phyloP scores from a whole-genome alignment of 225 moss, liverwort and hornwort genomes.

The Pseudoscleropodium purum region DNA sequence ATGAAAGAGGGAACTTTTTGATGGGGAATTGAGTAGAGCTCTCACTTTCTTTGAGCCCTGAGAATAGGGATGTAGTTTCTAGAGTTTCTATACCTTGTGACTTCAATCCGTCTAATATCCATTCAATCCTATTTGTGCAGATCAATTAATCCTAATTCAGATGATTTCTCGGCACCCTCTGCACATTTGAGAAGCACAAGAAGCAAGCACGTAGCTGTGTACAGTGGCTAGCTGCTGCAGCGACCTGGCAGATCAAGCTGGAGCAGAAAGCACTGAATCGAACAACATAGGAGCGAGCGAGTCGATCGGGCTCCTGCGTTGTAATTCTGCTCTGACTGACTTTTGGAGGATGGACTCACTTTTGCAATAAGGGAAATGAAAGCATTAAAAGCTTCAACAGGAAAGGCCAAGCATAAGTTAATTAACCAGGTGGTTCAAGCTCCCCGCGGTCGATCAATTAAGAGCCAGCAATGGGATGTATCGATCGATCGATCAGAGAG shows the following conservation, averaged over 20 bases:
- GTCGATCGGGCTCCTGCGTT: background rate
- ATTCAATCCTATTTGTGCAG: background rate
- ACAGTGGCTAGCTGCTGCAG: slow-evolving; percentile 9
- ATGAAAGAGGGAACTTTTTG: background rate
- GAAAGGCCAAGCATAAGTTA: background rate
- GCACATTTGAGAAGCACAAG: background rate
- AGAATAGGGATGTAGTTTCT: background rate
- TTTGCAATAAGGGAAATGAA: slow-evolving; percentile 18
- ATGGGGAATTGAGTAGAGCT: background rate
- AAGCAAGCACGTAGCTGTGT: background rate
- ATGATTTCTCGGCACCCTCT: background rate
- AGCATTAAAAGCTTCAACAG: background rate
- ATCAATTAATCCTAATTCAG: background rate
- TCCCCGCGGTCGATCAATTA: background rate
- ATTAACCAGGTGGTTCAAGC: background rate
- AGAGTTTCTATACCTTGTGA: background rate
- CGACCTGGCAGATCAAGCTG: slow-evolving; percentile 11
- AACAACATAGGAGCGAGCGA: background rate
- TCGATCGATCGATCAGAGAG: background rate
- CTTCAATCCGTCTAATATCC: background rate
- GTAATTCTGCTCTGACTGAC: background rate
- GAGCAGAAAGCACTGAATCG: background rate
- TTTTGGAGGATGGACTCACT: background rate
- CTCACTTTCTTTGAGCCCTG: background rate
- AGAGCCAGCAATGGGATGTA: background rate